Percentiles rank a stretch among this genome's conserved stretches.
These are phyloP conservation scores for Diaporthe vaccinii DNA, from an alignment of 2,329 filamentous ascomycete genomes.

Conservation along the genomic window DNA sequence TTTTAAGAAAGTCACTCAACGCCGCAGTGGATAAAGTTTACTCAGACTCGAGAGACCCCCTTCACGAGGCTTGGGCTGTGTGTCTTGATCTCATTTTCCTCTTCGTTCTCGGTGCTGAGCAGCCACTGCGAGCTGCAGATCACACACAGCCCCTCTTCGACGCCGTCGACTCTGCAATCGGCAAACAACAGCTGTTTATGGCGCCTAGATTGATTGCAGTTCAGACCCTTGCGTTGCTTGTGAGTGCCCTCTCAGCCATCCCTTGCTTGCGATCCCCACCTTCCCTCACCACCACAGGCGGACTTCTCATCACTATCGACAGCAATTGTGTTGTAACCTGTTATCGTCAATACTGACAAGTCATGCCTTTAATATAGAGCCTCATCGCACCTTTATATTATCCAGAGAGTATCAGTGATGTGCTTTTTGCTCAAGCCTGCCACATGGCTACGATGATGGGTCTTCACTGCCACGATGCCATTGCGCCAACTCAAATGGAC, in stretches of 20 bases:
- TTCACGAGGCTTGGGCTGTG: constrained; percentile 4
- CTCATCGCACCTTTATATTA: constrained; percentile 10
- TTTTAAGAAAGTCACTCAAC: background rate
- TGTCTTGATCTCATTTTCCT: constrained; percentile 16
- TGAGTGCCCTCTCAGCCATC: background rate
- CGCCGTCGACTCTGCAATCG: constrained; percentile 16
- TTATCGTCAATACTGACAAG: background rate
- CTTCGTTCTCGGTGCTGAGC: constrained; percentile 15
- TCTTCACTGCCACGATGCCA: background rate
- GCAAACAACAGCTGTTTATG: constrained; percentile 14
- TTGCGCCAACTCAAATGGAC: background rate
- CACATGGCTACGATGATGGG: constrained; percentile 15
- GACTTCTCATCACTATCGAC: background rate
- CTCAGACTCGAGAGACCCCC: constrained; percentile 2
- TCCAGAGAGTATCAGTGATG: constrained; percentile 5
- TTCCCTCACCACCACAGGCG: too few relatives aligned
- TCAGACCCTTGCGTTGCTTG: constrained; percentile 12
- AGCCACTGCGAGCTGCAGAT: constrained; percentile 6
- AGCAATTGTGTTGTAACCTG: background rate
- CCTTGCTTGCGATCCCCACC: background rate
- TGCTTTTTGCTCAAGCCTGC: constrained; percentile 6
- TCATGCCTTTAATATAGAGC: background rate
- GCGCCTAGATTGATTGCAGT: constrained; percentile 1
- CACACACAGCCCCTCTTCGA: constrained; percentile 18
- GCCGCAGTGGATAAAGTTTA: background rate